Evolutionary conservation across 208 protist genomes (phyloP).

Genomic region (Naegleria fowleri): DNA sequence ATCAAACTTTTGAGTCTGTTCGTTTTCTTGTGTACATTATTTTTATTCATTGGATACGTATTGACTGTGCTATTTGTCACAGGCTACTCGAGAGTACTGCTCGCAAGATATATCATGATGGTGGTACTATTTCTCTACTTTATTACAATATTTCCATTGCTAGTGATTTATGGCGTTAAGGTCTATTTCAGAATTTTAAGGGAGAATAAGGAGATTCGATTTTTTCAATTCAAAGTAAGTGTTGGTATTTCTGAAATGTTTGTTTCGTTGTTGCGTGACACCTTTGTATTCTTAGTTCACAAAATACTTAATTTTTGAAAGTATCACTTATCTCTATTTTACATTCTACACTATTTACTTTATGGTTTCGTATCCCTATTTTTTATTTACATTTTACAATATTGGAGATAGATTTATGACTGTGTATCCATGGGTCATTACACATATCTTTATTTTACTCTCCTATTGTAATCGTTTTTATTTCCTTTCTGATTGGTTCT

Average conservation of each 20-base stretch:
- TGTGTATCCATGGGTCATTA: not conserved
- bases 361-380: not conserved
- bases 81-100: not conserved
- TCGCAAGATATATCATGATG: not conserved
- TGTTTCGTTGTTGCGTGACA: too few species aligned
- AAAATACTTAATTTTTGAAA: conserved; percentile 4
- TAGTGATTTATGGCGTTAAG: not conserved
- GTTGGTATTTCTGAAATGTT: too few species aligned
- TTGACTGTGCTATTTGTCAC: not conserved
- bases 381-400: not conserved
- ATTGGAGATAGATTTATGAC: not conserved
- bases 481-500: not conserved
- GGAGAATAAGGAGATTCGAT: not conserved
- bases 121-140: not conserved
- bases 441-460: not conserved
- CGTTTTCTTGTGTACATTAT: not conserved
- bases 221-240: not conserved
- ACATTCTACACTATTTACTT: not conserved
- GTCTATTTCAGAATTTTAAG: not conserved
- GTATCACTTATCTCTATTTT: not conserved
- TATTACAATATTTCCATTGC: not conserved
- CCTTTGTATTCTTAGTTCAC: not conserved
- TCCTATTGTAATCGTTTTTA: not conserved
- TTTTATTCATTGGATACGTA: not conserved
- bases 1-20: not conserved